These are phyloP conservation scores for Diplotaxis tenuifolia DNA, from an alignment of 345 rosid species.

Conservation along the genomic window DNA sequence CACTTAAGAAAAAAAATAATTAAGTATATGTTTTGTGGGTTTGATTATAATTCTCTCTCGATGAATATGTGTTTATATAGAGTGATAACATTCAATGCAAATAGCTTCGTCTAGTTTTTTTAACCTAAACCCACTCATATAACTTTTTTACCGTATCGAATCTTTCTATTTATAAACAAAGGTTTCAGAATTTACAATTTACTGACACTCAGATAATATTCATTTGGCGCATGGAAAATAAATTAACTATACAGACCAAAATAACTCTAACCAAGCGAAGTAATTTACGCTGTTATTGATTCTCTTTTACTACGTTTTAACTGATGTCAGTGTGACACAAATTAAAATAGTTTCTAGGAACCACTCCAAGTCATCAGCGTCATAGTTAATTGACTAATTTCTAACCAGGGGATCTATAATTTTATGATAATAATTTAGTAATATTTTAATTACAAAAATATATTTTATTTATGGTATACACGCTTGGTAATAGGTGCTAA, in stretches of 20 bases:
- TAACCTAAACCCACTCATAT: neutral
- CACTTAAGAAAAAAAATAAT: neutral
- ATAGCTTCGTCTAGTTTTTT: neutral
- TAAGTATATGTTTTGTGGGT: neutral
- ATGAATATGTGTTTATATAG: neutral
- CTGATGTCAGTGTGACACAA: neutral
- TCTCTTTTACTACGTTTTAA: neutral
- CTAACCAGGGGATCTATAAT: neutral
- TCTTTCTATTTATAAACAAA: neutral
- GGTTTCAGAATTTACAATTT: neutral
- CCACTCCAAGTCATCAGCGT: neutral
- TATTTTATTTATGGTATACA: neutral
- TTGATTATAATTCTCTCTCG: neutral
- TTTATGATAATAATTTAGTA: neutral
- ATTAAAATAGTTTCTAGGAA: neutral
- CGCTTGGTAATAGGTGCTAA: neutral
- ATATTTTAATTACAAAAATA: neutral
- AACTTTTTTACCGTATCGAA: constrained; percentile 3
- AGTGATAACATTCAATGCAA: neutral
- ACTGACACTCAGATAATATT: constrained; percentile 1
- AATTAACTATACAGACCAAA: neutral
- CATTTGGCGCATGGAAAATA: constrained; percentile 3
- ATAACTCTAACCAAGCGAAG: neutral
- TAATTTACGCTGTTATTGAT: neutral
- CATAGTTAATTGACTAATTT: neutral